phyloP scores from a whole-genome alignment of 805 yeast genomes.

The Yarrowia bubula region DNA sequence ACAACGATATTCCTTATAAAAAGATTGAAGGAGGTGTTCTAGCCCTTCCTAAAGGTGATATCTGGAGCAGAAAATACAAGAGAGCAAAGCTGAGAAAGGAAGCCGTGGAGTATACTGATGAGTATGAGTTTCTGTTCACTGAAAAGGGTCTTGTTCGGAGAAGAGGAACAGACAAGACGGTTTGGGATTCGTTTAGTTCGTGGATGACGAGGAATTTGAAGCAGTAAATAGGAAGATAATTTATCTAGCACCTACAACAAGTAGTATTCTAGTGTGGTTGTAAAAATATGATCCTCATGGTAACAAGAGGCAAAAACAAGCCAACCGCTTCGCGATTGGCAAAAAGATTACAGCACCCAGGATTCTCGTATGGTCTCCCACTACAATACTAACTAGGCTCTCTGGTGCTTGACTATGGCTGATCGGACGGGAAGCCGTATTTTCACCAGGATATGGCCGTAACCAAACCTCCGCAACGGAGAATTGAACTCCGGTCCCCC shows the following conservation, averaged over 20 bases:
- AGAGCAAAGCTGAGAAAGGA: conserved; percentile 6
- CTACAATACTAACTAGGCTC: conserved; percentile 25
- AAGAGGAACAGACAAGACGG: neutral
- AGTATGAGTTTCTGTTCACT: neutral
- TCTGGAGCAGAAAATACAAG: conserved; percentile 14
- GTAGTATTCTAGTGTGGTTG: too few species aligned
- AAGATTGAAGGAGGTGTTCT: neutral
- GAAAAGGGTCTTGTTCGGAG: neutral
- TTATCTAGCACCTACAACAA: too few species aligned
- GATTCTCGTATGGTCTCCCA: conserved; percentile 26
- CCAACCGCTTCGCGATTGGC: neutral
- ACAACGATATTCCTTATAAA: neutral
- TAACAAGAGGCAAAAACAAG: neutral
- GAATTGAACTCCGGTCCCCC: conserved; percentile 27
- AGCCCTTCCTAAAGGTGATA: neutral
- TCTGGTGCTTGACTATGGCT: conserved; percentile 26
- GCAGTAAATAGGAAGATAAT: neutral
- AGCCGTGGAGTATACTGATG: neutral
- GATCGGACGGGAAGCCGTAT: conserved; percentile 26
- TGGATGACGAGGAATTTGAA: conserved; percentile 1
- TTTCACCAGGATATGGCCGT: conserved; percentile 26
- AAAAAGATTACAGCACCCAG: conserved; percentile 23
- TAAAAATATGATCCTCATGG: too few species aligned
- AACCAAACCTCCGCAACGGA: conserved; percentile 25
- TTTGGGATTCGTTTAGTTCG: conserved; percentile 16